These are phyloP conservation scores for Candida namnaoensis DNA, from an alignment of 805 yeast genomes.

Conservation along the genomic window DNA sequence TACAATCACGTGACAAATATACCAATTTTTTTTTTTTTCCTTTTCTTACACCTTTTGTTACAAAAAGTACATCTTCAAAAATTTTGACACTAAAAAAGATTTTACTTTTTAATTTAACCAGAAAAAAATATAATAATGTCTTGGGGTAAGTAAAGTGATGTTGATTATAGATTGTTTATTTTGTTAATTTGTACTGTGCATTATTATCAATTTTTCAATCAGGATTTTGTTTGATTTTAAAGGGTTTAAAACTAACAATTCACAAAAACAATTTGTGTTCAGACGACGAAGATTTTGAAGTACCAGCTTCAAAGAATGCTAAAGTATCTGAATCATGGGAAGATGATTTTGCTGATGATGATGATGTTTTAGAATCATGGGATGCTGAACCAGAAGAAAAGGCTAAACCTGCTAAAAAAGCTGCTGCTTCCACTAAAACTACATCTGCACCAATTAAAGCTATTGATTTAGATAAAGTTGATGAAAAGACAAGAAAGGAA, in stretches of 20 bases:
- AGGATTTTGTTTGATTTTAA: background rate
- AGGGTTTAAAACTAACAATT: background rate
- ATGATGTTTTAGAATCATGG: constrained; percentile 82
- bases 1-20: too few species aligned
- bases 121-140: too few species aligned
- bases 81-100: too few species aligned
- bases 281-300: constrained; percentile 89
- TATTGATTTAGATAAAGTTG: constrained; percentile 59
- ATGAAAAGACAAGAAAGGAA: constrained; percentile 66
- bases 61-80: too few species aligned
- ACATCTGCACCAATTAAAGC: constrained; percentile 30
- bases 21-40: too few species aligned
- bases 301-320: constrained; percentile 42
- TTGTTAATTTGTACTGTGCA: too few species aligned
- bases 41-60: too few species aligned
- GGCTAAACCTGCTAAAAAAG: constrained; percentile 11
- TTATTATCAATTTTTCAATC: too few species aligned
- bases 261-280: background rate
- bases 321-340: constrained; percentile 71
- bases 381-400: constrained; percentile 68
- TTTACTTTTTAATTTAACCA: too few species aligned
- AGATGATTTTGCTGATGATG: constrained; percentile 66
- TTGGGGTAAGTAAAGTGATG: too few species aligned
- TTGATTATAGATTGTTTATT: too few species aligned
- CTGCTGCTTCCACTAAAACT: constrained; percentile 20